Evolutionary conservation across 2,329 filamentous ascomycete species (phyloP).

Genomic region (Emmonsia crescens): DNA sequence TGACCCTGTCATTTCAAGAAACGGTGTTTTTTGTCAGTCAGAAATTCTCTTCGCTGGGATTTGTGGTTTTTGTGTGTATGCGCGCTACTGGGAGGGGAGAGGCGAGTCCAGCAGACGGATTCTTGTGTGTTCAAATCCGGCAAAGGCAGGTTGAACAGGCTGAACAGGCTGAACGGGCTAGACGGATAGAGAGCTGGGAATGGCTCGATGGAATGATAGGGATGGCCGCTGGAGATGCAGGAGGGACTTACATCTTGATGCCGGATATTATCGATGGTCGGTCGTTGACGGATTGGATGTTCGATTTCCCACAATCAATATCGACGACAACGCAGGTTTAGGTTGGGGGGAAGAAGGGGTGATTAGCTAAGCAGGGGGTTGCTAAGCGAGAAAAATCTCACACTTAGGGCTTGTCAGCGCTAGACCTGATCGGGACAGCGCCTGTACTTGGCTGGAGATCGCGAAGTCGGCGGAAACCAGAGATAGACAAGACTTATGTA

Average conservation of each 20-base stretch:
- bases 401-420: slow-evolving; percentile 12
- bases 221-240: background rate
- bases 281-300: slow-evolving; percentile 13
- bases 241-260: slow-evolving; percentile 17
- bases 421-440: background rate
- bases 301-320: slow-evolving; percentile 11
- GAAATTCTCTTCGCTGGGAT: slow-evolving; percentile 20
- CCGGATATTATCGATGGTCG: slow-evolving; percentile 13
- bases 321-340: background rate
- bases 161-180: background rate
- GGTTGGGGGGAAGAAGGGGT: background rate
- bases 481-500: background rate
- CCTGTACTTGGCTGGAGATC: background rate
- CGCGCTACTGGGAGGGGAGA: background rate
- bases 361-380: slow-evolving; percentile 16
- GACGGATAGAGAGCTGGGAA: background rate
- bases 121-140: background rate
- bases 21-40: slow-evolving; percentile 11
- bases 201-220: background rate
- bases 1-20: slow-evolving; percentile 61
- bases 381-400: slow-evolving; percentile 16
- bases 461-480: background rate
- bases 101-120: background rate
- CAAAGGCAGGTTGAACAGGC: background rate
- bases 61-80: slow-evolving; percentile 27